Evolutionary conservation across 2,329 filamentous ascomycete species (phyloP), one percentile per base, ranked within the genome.

Genomic region (Madurella mycetomatis): DNA sequence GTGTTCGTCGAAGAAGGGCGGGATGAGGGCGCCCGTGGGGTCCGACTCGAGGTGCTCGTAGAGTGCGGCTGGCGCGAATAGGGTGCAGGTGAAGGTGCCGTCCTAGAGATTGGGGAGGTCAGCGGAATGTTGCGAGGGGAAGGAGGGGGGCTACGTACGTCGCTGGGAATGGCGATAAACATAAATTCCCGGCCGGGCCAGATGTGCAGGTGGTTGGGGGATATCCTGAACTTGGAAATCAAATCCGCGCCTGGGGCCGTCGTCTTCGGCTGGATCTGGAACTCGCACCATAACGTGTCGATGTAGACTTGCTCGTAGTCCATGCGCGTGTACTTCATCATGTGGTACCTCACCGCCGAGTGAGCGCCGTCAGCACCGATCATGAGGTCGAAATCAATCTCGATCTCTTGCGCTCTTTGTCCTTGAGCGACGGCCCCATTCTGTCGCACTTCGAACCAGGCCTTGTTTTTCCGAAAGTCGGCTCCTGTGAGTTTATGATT

Each of bases 261-360:
- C 2, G 70, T 58, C 31, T 70, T 70, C 1, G 88, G 79, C 17
- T 81, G 76, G 57, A 99, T 90, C 47, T 85, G 85, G 67, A 99
- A 97, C 67, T 99, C 94, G 70, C 92, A 97, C 94, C 94, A 99
- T 5, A 97, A 74, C 0, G 92, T 94, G 70, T 97, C 92, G 67
- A 99, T 94, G 70, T 99, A 99, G 64, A 90, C 84, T 68, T 99
- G 94, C 63, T 88, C 80, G 67, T 96, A 99, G 72, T 94, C 84
- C 83, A 97, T 90, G 11, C 88, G 84, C 1, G 87, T 82, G 65
- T 83, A 96, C 73, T 97, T 97, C 92, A 99, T 99, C 73, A 99
- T 76, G 67, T 97, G 91, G 68, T 90, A 95, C 49, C 94, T 81
- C 4, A 92, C 86, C 42, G 91, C 86, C 0, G 92, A 97, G 72